Base-by-base conservation (phyloP, 1,284 basidiomycete species). In the Thecaphora frezii region DNA sequence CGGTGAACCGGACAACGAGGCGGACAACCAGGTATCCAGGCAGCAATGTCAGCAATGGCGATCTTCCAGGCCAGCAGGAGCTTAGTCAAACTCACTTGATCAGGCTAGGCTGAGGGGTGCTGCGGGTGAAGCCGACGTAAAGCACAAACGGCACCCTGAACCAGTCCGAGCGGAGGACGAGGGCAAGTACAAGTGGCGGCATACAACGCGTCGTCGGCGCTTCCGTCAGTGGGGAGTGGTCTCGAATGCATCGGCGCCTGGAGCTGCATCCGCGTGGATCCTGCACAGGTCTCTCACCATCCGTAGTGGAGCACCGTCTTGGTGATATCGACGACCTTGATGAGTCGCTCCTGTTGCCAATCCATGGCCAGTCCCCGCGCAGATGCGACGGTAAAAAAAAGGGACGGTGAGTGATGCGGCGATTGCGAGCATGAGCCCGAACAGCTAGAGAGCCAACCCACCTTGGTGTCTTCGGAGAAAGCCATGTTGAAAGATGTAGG, bases 381-480 rank as follows among this genome's bases (percentile, higher is more conserved):
- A n/a, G n/a, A n/a, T n/a, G 33, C 33, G 2, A 37, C 1, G 39
- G 9, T n/a, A 28, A 39, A n/a, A n/a, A n/a, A n/a, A n/a, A n/a
- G n/a, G n/a, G n/a, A n/a, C n/a, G n/a, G n/a, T n/a, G n/a, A n/a
- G n/a, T n/a, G n/a, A n/a, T n/a, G n/a, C n/a, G n/a, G n/a, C n/a
- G n/a, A n/a, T n/a, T n/a, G n/a, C n/a, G n/a, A n/a, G n/a, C n/a
- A n/a, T n/a, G n/a, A n/a, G n/a, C n/a, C n/a, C n/a, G n/a, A 36
- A 3, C 33, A 36, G 33, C 33, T 16, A 36, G 12, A 18, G 3
- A 24, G 8, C 14, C n/a, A 1, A 58, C 69, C 28, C 44, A 71
- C 73, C 73, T 74, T 74, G 39, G 73, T 74, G 48, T 74, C 73
- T 46, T 74, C 73, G n/a, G 73, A 74, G 44, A 74, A 64, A 33